Evolutionary conservation across 148 eudicot species (phyloP), one percentile per base, ranked within the genome.

Genomic region (Rhododendron williamsianum): DNA sequence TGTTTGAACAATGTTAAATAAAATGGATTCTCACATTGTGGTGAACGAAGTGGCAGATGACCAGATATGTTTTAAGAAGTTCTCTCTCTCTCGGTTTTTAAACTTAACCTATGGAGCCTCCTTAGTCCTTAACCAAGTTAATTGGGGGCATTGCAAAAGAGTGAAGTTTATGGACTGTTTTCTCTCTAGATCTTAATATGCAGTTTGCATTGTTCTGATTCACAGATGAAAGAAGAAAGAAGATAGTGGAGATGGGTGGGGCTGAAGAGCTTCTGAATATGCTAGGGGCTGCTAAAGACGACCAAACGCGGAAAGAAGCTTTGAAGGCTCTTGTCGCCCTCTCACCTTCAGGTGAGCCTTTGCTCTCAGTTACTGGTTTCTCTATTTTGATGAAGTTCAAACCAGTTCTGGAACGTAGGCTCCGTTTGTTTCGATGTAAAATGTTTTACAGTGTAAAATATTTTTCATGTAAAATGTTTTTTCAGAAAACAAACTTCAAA

Each of bases 161-260:
- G 38, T 82, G 58, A 71, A 18, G 65, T 83, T 71, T 33, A 30
- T 4, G 9, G 43, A 30, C 56, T 80, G 81, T 78, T 51, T 35
- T 51, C 65, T 49, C 16, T 73, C 67, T 72, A 5, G 46, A 73
- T 48, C 48, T 83, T 18, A 49, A 23, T 48, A 12, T 21, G 13
- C 18, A 85, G 11, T 46, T 81, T 85, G 79, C 9, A 36, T 49
- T 71, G 60, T 69, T 45, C 82, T 23, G 76, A 18, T 85, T 84
- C 25, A 73, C 86, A 96, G 99, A 97, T 87, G 93, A 91, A 87
- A 94, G 92, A 84, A 91, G 99, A 87, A 91, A 91, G 95, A 95
- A 92, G 89, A 93, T 97, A 85, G 88, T 97, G 81, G 98, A 95
- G 88, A 69, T 97, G 88, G 98, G 99, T 41, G 99, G 96, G 76